Evolutionary conservation across 305 asterid genomes (phyloP).

Genomic region (Fraxinus sp.): DNA sequence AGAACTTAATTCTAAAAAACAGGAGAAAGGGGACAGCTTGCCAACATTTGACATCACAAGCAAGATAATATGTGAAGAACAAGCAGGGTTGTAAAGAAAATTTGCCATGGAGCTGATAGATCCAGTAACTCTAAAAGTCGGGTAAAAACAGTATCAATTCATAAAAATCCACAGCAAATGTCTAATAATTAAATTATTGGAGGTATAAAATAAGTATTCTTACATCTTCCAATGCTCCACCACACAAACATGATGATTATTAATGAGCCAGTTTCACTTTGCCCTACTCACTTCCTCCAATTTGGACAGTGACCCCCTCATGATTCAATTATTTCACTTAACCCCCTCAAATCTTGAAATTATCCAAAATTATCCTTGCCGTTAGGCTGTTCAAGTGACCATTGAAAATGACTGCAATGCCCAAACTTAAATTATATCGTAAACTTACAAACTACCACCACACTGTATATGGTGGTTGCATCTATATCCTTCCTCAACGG

Average conservation of each 20-base stretch:
- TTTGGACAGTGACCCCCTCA: not conserved
- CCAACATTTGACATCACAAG: not conserved
- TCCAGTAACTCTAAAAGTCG: not conserved
- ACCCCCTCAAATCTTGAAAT: not conserved
- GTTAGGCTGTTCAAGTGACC: not conserved
- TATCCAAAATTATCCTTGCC: not conserved
- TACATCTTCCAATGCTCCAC: not conserved
- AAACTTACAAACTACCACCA: not conserved
- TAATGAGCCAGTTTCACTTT: not conserved
- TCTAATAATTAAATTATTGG: not conserved
- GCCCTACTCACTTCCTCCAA: not conserved
- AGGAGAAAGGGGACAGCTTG: constrained; percentile 6
- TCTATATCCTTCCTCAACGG: not conserved
- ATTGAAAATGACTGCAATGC: not conserved
- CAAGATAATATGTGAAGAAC: not conserved
- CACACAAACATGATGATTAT: not conserved
- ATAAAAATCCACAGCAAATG: not conserved
- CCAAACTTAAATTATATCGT: not conserved
- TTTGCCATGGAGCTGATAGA: not conserved
- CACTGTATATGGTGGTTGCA: not conserved
- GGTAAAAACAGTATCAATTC: not conserved
- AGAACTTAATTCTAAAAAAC: constrained; percentile 14
- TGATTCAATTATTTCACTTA: not conserved
- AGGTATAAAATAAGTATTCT: not conserved
- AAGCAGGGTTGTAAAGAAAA: not conserved